Percentiles rank a stretch among this genome's conserved stretches.
Evolutionary conservation across 2,329 filamentous ascomycete genomes (phyloP).

Genomic region (Colletotrichum graminicola): DNA sequence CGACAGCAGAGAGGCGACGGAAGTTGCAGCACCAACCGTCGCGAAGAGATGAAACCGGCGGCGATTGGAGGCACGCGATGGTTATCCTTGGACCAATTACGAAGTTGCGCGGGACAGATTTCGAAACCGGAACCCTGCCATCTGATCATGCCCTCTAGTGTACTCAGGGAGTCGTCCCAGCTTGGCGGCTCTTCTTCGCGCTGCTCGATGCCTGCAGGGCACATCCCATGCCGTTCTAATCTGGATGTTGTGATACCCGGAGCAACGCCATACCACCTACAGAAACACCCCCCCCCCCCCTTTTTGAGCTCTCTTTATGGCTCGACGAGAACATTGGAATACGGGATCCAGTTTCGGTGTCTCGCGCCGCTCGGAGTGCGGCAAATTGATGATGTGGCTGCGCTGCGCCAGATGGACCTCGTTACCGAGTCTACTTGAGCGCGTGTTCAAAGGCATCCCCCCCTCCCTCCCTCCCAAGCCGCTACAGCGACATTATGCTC

Average conservation of each 20-base stretch:
- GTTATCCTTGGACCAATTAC: background rate
- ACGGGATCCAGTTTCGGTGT: conserved; percentile 26
- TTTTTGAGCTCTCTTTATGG: conserved; percentile 16
- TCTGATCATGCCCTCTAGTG: conserved; percentile 32
- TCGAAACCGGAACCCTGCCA: conserved; percentile 27
- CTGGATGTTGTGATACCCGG: conserved; percentile 9
- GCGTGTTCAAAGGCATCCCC: background rate
- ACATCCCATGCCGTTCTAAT: conserved; percentile 9
- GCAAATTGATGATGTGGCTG: conserved; percentile 35
- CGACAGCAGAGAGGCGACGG: conserved; percentile 1
- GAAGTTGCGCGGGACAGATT: background rate
- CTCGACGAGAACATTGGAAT: conserved; percentile 14
- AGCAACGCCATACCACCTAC: conserved; percentile 32
- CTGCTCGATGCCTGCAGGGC: background rate
- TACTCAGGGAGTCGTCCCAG: background rate
- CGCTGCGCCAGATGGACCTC: conserved; percentile 7
- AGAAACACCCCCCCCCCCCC: conserved; percentile 2
- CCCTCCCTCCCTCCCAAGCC: background rate
- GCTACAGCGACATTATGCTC: conserved; percentile 4
- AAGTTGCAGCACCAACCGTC: background rate
- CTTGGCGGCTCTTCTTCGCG: background rate
- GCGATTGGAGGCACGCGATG: conserved; percentile 17
- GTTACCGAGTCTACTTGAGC: conserved; percentile 20
- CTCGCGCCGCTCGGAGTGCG: conserved; percentile 29
- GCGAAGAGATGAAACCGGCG: conserved; percentile 26